A percentile compares a stretch with the other conserved stretches of the same genome.
Conservation (phyloP, 1,284 basidiomycete genomes). For the Leccinum pachyderme region DNA sequence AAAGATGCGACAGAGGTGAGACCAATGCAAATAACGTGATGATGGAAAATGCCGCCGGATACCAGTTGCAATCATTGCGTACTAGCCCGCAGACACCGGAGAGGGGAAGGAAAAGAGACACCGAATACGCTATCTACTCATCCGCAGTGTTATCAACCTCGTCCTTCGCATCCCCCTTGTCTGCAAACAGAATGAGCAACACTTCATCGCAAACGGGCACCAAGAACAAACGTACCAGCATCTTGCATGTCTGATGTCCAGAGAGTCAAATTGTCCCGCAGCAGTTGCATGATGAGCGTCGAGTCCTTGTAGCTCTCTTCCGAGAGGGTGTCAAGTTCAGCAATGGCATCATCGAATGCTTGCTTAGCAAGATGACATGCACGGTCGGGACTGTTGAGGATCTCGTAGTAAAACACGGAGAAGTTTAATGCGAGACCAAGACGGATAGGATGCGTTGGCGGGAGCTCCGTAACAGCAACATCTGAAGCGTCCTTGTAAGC, state of each 20-base stretch:
- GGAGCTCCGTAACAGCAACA: slow-evolving; percentile 96
- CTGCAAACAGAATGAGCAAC: slow-evolving; percentile 35
- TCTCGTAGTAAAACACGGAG: slow-evolving; percentile 99
- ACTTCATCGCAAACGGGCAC: too few relatives aligned
- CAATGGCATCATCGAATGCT: slow-evolving; percentile 99
- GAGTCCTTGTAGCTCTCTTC: slow-evolving; percentile 99
- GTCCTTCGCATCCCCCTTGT: slow-evolving; percentile 71
- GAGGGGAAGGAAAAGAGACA: background rate
- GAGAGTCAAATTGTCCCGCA: slow-evolving; percentile 97
- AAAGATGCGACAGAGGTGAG: slow-evolving; percentile 34
- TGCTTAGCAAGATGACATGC: slow-evolving; percentile 99
- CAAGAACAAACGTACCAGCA: slow-evolving; percentile 52
- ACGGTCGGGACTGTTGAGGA: slow-evolving; percentile 98
- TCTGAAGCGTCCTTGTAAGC: slow-evolving; percentile 99
- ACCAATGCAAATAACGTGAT: slow-evolving; percentile 35
- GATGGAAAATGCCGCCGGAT: slow-evolving; percentile 14
- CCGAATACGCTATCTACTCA: slow-evolving; percentile 40
- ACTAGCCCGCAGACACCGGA: slow-evolving; percentile 8
- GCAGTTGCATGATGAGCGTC: slow-evolving; percentile 98
- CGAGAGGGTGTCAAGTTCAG: slow-evolving; percentile 98
- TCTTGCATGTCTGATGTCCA: slow-evolving; percentile 99
- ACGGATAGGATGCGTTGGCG: slow-evolving; percentile 98
- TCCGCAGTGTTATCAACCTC: slow-evolving; percentile 58
- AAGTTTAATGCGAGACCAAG: slow-evolving; percentile 99
- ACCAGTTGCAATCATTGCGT: slow-evolving; percentile 11